Evolutionary conservation across 441 rosid genomes (phyloP), one percentile per base, ranked within the genome.

Genomic region (Aquilaria agallochum): DNA sequence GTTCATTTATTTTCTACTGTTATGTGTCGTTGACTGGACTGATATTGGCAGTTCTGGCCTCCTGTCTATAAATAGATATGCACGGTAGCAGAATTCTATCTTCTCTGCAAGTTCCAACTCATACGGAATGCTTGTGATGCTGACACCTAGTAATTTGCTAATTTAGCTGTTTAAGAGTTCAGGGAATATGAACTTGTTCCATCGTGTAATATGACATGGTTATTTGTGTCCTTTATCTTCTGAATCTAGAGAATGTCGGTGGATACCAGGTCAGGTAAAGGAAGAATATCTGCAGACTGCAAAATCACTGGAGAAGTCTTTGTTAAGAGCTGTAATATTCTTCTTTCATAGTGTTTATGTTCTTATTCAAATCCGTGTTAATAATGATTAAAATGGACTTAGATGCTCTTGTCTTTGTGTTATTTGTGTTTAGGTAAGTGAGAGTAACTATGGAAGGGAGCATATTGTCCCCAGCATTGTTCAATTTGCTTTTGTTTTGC

Each of bases 381-480:
- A 36, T 20, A 44, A 45, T 30, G 13, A 31, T 54, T 60, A 63
- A n/a, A 31, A 50, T 50, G 36, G 30, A 55, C 54, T 53, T 11
- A n/a, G 58, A 49, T 31, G 9, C 30, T 49, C 45, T 50, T 49
- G 27, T 20, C 27, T 20, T 20, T 20, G 27, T 20, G 27, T 61
- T 51, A 33, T 60, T 52, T 70, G 50, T 63, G 49, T 53, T 66
- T 70, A 90, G 95, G 95, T 84, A 50, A 77, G 79, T 61, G 96
- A 91, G 62, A 84, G 92, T 76, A 86, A 67, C 68, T 71, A 63
- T 67, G 97, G 93, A 63, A 78, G 89, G 79, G 97, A 91, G 75
- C 97, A 88, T 72, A 73, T 84, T 11, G 77, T 88, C 61, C 92
- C 96, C 48, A 78, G 93, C 70, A 76, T 86, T 57, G 80, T 83